These are phyloP conservation scores for Komagataella populi DNA, from an alignment of 805 yeast genomes.

Conservation along the genomic window DNA sequence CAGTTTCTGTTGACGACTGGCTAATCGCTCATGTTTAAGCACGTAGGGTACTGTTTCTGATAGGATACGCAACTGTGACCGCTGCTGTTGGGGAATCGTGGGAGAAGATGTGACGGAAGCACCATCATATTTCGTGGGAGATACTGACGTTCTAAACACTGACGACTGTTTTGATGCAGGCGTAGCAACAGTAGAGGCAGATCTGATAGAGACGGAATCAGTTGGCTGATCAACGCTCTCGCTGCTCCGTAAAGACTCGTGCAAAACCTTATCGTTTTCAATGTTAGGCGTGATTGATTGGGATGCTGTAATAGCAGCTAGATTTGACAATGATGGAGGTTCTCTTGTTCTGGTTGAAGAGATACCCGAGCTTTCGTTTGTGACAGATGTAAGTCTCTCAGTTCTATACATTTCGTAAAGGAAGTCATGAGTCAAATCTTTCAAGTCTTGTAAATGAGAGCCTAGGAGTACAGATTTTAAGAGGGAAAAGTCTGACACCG, in stretches of 20 bases:
- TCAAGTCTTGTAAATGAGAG: slow-evolving; percentile 48
- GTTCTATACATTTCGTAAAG: slow-evolving; percentile 52
- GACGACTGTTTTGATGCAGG: slow-evolving; percentile 1
- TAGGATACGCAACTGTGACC: slow-evolving; percentile 59
- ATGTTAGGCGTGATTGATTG: slow-evolving; percentile 16
- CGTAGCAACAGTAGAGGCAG: slow-evolving; percentile 3
- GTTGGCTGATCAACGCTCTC: background rate
- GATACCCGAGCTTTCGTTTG: slow-evolving; percentile 23
- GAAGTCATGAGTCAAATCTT: slow-evolving; percentile 54
- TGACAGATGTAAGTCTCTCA: slow-evolving; percentile 43
- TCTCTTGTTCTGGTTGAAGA: slow-evolving; percentile 8
- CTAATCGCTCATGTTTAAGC: slow-evolving; percentile 59
- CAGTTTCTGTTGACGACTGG: slow-evolving; percentile 63
- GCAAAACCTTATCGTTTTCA: background rate
- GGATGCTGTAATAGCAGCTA: slow-evolving; percentile 36
- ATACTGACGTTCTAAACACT: background rate
- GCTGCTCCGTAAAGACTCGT: background rate
- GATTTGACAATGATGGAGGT: slow-evolving; percentile 48
- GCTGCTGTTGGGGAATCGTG: slow-evolving; percentile 17
- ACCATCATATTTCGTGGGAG: background rate
- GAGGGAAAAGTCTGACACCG: slow-evolving; percentile 36
- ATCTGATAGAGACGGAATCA: background rate
- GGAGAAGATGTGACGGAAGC: slow-evolving; percentile 11
- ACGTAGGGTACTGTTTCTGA: slow-evolving; percentile 82
- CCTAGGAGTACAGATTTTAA: slow-evolving; percentile 44